Evolutionary conservation across 441 rosid genomes (phyloP), one percentile per base, ranked within the genome.

Genomic region (Raphanus hybrid): DNA sequence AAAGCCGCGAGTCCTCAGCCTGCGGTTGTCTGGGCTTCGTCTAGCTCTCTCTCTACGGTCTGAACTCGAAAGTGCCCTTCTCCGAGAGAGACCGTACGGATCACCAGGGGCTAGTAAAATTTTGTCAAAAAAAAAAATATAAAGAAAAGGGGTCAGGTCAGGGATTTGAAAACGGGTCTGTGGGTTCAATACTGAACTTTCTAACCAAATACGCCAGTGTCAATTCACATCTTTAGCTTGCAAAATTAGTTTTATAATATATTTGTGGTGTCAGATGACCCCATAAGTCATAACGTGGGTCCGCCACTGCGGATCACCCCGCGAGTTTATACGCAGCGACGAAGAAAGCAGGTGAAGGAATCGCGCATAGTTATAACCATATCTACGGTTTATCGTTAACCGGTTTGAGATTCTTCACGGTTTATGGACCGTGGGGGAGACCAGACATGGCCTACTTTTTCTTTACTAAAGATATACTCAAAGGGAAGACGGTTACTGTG

Each of bases 381-480:
- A 90, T 91, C 18, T 87, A 91, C 15, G 97, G 97, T 6, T 83
- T 92, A 45, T 92, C 95, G 0, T 85, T 92, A 5, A 92, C 95
- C 9, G 97, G 93, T n/a, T 78, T 92, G 74, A 80, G 93, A 14
- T 92, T 92, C 73, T 92, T 90, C 81, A 92, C 97, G 0, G 93
- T 92, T 15, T 90, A 92, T 77, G 93, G 95, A 8, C 97, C 97
- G 4, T 90, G 93, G 92, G 97, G 97, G 5, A 78, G 93, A 73
- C 93, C 97, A 10, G 93, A 92, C 61, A 90, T 92, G 97, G 95
- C 97, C 0, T 92, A 88, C 76, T 92, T 85, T 90, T 87, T 86
- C 60, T 92, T 92, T 76, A 87, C 97, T 52, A 88, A 78, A 80
- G 86, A 87, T 60, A 92, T 90, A 1, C 76, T 92, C 29, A 86